Base-by-base conservation (phyloP, 768 basidiomycete genomes). In the Russula compacta region DNA sequence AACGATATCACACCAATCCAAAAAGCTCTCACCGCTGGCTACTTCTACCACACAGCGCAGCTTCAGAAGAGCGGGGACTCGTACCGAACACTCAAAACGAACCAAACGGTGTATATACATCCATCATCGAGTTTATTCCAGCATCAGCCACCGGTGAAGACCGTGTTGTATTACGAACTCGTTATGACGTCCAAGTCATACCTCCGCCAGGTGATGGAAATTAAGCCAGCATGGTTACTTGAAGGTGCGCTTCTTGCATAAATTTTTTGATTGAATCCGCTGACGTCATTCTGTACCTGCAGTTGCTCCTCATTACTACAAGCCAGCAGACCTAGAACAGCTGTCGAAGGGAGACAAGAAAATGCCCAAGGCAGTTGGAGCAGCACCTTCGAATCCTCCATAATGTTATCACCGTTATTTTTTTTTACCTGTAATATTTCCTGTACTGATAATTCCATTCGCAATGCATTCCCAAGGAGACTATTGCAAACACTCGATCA, bases 271-370 rank as follows among this genome's bases (percentile, higher is more conserved):
- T 44, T 32, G 35, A 38, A 32, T 59, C 59, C 47, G 24, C 63
- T 65, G 40, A 65, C 39, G 19, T 44, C 12, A 15, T 49, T 35
- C 8, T 58, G 14, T 56, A 32, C 40, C 17, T 43, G 52, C 32
- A 93, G 93, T 98, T 21, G 95, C 95, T 2, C 95, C 95, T 0
- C 95, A 98, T 71, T 98, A 93, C 71, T 98, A 95, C 82, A 95
- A 92, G 71, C 78, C 80, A 7, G 85, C 89, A 1, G 89, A 92
- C 68, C 73, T 91, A 49, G 89, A 92, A 67, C 86, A 91, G 68
- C 71, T 92, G 42, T 81, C 87, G 0, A 81, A 81, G 15, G 87
- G 90, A 17, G 89, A 92, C 61, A 92, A 88, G 75, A 97, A 95
- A 75, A 92, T 95, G 92, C 93, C 93, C n/a, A 95, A 94, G 68